These are phyloP conservation scores for Aotearoamyces nothofagi DNA, from an alignment of 2,329 filamentous ascomycete species.

Conservation along the genomic window DNA sequence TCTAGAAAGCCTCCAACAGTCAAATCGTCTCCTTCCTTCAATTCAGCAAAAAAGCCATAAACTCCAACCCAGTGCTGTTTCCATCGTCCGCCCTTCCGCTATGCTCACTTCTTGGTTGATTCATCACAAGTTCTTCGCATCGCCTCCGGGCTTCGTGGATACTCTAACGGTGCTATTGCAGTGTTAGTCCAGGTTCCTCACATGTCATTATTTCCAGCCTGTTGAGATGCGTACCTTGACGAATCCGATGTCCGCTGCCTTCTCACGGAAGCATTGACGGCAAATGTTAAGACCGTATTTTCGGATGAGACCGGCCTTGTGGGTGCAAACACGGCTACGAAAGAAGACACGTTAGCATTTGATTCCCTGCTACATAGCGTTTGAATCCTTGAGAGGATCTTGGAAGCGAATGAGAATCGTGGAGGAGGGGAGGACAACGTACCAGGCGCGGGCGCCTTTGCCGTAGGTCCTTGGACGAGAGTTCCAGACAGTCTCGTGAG, in stretches of 20 bases:
- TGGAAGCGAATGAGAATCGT: no score
- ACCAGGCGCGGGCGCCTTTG: slow-evolving; percentile 92
- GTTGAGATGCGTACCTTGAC: slow-evolving; percentile 43
- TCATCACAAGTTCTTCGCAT: no score
- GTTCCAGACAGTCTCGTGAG: slow-evolving; percentile 98
- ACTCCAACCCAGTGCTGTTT: no score
- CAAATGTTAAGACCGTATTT: slow-evolving; percentile 95
- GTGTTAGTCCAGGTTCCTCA: slow-evolving; percentile 1
- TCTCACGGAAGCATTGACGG: slow-evolving; percentile 68
- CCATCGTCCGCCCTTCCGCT: no score
- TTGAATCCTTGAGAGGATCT: no score
- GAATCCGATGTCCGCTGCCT: slow-evolving; percentile 58
- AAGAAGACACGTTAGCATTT: slow-evolving; percentile 11
- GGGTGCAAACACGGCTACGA: slow-evolving; percentile 68
- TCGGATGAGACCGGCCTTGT: slow-evolving; percentile 98
- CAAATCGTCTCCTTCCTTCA: no score
- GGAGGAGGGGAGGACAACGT: slow-evolving; percentile 32
- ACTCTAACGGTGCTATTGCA: slow-evolving; percentile 14
- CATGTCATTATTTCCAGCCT: no score
- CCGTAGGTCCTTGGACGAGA: slow-evolving; percentile 93
- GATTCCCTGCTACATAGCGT: no score
- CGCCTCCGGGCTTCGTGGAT: slow-evolving; percentile 2
- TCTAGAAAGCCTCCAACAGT: no score
- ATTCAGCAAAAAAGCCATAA: no score
- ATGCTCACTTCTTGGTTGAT: no score